Conservation (phyloP, 148 eudicot species). For the Arctostaphylos glauca region DNA sequence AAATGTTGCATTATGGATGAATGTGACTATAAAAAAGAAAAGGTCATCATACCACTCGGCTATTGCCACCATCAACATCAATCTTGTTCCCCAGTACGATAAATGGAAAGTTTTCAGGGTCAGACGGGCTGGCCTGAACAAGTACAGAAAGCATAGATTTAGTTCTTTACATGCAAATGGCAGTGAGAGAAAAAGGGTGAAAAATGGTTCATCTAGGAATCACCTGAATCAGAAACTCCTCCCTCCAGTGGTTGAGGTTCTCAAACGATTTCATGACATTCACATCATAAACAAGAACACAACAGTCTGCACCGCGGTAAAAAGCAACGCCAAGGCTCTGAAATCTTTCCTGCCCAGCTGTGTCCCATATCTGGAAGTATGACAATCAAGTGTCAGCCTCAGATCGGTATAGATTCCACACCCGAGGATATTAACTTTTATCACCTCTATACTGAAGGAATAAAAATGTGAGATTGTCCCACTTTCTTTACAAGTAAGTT, state of each 20-base stretch:
- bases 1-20: not conserved
- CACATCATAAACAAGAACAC: constrained; percentile 63
- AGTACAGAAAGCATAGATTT: not conserved
- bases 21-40: not conserved
- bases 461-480: not conserved
- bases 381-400: not conserved
- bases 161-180: constrained; percentile 1
- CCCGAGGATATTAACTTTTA: constrained; percentile 1
- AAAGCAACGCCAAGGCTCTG: constrained; percentile 67
- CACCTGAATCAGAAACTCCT: constrained; percentile 63
- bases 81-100: constrained; percentile 67
- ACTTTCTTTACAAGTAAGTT: not conserved
- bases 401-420: not conserved
- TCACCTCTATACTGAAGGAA: not conserved
- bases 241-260: constrained; percentile 59
- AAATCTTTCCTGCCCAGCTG: constrained; percentile 66
- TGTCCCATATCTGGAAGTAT: constrained; percentile 58
- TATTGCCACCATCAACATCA: constrained; percentile 63
- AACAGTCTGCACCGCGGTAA: constrained; percentile 64
- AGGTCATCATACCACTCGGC: constrained; percentile 52
- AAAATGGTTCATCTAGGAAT: not conserved
- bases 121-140: constrained; percentile 53
- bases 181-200: too few species aligned
- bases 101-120: constrained; percentile 68
- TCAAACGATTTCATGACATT: constrained; percentile 62